Evolutionary conservation across 2,329 filamentous ascomycete genomes (phyloP), one percentile per base, ranked within the genome.

Genomic region (Neofusicoccum umdonicola): DNA sequence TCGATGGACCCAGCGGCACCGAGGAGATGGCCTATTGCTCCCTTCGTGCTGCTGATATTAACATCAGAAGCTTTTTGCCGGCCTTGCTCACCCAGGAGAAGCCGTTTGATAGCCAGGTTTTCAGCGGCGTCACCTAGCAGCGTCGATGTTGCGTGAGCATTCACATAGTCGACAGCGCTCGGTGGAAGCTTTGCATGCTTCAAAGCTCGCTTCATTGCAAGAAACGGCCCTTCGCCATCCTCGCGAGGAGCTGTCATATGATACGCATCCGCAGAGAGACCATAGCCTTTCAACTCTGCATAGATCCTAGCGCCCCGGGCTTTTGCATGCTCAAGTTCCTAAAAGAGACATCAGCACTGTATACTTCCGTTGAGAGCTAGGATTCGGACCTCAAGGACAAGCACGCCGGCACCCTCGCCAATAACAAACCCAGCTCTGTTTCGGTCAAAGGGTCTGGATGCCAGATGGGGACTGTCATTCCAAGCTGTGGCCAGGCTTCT

Each of bases 131-230:
- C 95, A 0, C 95, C 95, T 2, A 98, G 84, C 6, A 83, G 77
- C 0, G 94, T 99, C 22, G 91, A 91, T 1, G 95, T 99, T 0
- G 94, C 95, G 74, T 99, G 95, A 1, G 95, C 95, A 72, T 98
- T 99, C 73, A 99, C 86, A 75, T 99, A 99, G 75, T 93, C 91
- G 4, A 99, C 88, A 45, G 88, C 80, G 0, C 78, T 78, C 0
- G 95, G 93, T 60, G 82, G 82, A 42, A 96, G 73, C 0, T 83
- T 78, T 0, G 93, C 92, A 72, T 91, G 86, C 70, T 84, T 87
- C 66, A 99, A 78, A 0, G 94, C 93, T 68, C 87, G 87, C 74
- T 85, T 90, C 95, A 99, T 99, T 3, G 94, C 90, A 52, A 91
- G 81, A 35, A 88, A 85, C 0, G 95, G 93, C 0, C 95, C 95